Percentiles rank a stretch among this genome's conserved stretches.
phyloP scores from a whole-genome alignment of 805 yeast genomes.

The Sugiyamaella marilandica region DNA sequence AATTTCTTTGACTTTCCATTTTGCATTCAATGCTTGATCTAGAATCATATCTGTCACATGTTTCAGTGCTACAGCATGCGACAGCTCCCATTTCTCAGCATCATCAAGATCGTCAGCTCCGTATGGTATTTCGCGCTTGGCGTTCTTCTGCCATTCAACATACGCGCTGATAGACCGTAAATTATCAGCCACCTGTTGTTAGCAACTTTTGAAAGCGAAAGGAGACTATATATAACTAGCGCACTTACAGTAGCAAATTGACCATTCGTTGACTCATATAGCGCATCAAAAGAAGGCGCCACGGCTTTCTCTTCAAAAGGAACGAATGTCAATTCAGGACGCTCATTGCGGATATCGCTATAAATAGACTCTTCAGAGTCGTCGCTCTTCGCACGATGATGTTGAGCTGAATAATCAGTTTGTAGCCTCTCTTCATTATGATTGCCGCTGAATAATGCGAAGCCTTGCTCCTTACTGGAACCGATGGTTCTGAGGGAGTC shows the following conservation, averaged over 20 bases:
- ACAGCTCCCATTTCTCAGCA: slow-evolving; percentile 15
- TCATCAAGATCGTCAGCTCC: slow-evolving; percentile 11
- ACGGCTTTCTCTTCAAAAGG: background rate
- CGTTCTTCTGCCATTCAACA: slow-evolving; percentile 6
- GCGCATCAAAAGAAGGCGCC: slow-evolving; percentile 9
- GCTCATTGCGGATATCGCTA: too few species aligned
- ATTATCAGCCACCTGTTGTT: slow-evolving; percentile 3
- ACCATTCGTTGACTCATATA: slow-evolving; percentile 7
- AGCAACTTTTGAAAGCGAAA: background rate
- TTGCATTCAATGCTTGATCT: background rate
- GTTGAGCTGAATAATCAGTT: too few species aligned
- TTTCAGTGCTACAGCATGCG: slow-evolving; percentile 8
- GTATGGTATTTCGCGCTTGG: background rate
- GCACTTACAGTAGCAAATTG: slow-evolving; percentile 9
- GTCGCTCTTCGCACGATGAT: too few species aligned
- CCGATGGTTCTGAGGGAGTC: too few species aligned
- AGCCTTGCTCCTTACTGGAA: too few species aligned
- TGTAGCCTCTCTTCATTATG: too few species aligned
- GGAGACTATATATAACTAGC: background rate
- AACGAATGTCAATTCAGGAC: background rate
- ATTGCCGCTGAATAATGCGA: too few species aligned
- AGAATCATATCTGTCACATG: slow-evolving; percentile 9
- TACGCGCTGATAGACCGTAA: background rate
- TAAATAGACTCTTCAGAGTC: too few species aligned
- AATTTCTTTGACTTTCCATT: background rate